A percentile compares a stretch with the other conserved stretches of the same genome.
Evolutionary conservation across 176 grass and related monocot species (phyloP).

Genomic region (Eragrostis curvula): DNA sequence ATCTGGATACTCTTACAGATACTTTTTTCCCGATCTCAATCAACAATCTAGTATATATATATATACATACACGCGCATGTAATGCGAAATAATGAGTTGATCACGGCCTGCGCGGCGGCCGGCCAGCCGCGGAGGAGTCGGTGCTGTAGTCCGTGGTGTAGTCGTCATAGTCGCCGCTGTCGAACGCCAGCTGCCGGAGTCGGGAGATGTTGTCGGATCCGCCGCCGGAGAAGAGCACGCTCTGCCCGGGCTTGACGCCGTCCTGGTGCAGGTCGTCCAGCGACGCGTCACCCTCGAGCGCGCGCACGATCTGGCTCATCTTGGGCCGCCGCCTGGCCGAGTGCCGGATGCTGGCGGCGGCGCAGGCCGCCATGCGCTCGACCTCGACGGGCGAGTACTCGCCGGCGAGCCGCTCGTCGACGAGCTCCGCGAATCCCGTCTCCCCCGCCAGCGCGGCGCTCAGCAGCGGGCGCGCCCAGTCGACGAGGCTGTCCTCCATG

Average conservation of each 20-base stretch:
- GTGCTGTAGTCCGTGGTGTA: slow-evolving; percentile 27
- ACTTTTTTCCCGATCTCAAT: not conserved
- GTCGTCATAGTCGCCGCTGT: slow-evolving; percentile 33
- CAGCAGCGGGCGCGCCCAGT: slow-evolving; percentile 57
- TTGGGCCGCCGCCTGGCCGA: slow-evolving; percentile 48
- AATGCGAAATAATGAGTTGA: not conserved
- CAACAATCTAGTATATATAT: not conserved
- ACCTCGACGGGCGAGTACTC: slow-evolving; percentile 39
- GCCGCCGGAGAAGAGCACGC: slow-evolving; percentile 33
- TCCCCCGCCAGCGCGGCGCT: slow-evolving; percentile 16
- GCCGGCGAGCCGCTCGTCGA: slow-evolving; percentile 40
- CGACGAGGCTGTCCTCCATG: slow-evolving; percentile 73
- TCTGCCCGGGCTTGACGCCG: slow-evolving; percentile 39
- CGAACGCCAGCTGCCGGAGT: slow-evolving; percentile 29
- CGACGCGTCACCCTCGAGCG: slow-evolving; percentile 49
- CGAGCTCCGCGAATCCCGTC: slow-evolving; percentile 27
- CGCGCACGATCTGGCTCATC: slow-evolving; percentile 69
- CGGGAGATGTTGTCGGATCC: slow-evolving; percentile 15
- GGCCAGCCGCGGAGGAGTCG: slow-evolving; percentile 1
- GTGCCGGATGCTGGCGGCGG: slow-evolving; percentile 53
- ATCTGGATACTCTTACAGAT: not conserved
- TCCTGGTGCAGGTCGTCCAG: slow-evolving; percentile 42
- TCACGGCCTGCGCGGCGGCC: slow-evolving; percentile 5
- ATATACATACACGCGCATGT: not conserved
- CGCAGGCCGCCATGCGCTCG: slow-evolving; percentile 54